These are phyloP conservation scores for Mortierella sp. DNA, from an alignment of 371 early-diverging fungal species.

Conservation along the genomic window DNA sequence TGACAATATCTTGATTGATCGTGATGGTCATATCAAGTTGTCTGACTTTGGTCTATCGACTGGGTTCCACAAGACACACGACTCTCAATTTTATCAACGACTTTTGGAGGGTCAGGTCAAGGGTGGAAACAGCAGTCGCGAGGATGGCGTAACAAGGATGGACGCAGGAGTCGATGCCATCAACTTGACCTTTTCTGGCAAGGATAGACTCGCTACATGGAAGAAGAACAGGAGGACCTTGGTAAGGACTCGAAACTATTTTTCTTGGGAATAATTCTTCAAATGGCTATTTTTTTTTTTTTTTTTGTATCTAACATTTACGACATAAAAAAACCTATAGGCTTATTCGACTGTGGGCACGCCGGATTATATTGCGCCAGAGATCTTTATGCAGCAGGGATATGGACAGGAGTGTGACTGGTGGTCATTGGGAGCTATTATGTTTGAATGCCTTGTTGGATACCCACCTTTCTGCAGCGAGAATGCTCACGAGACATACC, in stretches of 20 bases:
- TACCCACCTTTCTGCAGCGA: slow-evolving; percentile 98
- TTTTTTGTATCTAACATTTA: background rate
- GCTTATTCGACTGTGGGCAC: slow-evolving; percentile 97
- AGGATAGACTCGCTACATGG: slow-evolving; percentile 95
- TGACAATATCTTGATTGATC: slow-evolving; percentile 88
- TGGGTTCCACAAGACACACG: slow-evolving; percentile 98
- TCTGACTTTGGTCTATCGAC: slow-evolving; percentile 99
- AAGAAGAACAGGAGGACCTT: slow-evolving; percentile 94
- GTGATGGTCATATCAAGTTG: slow-evolving; percentile 90
- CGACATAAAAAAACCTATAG: slow-evolving; percentile 25
- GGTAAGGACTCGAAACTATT: slow-evolving; percentile 40
- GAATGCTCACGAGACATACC: slow-evolving; percentile 95
- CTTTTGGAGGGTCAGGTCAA: slow-evolving; percentile 68
- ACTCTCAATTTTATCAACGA: slow-evolving; percentile 92
- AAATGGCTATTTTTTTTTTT: background rate
- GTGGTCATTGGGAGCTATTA: slow-evolving; percentile 99
- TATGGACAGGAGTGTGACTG: slow-evolving; percentile 99
- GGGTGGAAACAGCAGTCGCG: slow-evolving; percentile 52
- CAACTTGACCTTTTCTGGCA: slow-evolving; percentile 83
- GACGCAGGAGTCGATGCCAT: slow-evolving; percentile 75
- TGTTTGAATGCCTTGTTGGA: slow-evolving; percentile 99
- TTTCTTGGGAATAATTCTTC: background rate
- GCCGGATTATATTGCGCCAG: slow-evolving; percentile 98
- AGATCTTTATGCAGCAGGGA: slow-evolving; percentile 93
- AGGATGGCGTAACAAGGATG: slow-evolving; percentile 43